Evolutionary conservation across 306 rosid genomes (phyloP).

Genomic region (Adenanthera pavonina): DNA sequence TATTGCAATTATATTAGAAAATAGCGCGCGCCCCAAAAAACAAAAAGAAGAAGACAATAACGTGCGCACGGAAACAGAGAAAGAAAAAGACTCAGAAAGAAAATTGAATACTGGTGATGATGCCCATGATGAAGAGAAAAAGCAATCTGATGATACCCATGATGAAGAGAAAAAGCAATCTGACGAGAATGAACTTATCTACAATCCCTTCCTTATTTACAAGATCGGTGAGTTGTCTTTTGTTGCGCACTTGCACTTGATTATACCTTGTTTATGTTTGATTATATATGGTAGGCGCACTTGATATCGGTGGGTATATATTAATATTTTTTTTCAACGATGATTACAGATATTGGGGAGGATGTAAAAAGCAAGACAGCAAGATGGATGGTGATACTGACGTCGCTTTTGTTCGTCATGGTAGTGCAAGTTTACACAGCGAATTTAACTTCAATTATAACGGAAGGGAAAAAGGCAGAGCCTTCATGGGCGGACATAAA

Average conservation of each 20-base stretch:
- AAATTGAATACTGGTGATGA: too few species aligned
- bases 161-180: too few species aligned
- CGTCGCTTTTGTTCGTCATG: neutral
- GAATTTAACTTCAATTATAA: neutral
- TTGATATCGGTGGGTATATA: neutral
- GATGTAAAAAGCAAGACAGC: neutral
- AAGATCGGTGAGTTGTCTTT: neutral
- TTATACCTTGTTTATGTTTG: neutral
- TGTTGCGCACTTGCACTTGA: neutral
- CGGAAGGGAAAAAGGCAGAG: neutral
- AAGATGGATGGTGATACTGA: neutral
- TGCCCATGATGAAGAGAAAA: too few species aligned
- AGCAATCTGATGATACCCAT: too few species aligned
- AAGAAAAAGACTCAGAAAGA: too few species aligned
- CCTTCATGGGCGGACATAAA: conserved; percentile 29
- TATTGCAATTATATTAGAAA: neutral
- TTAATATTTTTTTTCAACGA: too few species aligned
- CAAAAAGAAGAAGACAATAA: neutral
- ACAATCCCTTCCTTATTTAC: neutral
- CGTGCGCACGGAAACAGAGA: too few species aligned
- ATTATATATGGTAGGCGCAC: neutral
- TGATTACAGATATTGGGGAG: neutral
- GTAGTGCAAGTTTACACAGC: neutral
- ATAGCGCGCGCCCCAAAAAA: too few species aligned
- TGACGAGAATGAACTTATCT: neutral